Percentiles rank a stretch among this genome's conserved stretches.
Evolutionary conservation across 306 rosid genomes (phyloP).

Genomic region (Hylodesmum podocarpum): DNA sequence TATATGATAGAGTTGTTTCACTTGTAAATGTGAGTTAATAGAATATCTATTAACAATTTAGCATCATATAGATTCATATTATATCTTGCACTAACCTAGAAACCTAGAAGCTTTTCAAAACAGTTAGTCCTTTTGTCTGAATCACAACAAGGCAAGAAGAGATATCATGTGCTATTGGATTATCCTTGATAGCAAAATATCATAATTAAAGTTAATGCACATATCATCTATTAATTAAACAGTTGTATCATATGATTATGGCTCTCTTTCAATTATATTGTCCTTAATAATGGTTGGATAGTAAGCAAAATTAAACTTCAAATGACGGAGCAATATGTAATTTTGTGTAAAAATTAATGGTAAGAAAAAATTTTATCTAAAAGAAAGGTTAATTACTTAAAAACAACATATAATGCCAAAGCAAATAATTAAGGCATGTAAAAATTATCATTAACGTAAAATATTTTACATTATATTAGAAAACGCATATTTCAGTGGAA

Average conservation of each 20-base stretch:
- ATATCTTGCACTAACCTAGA: background rate
- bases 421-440: background rate
- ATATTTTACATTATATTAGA: background rate
- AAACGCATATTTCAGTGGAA: background rate
- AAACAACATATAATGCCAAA: background rate
- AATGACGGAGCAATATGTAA: background rate
- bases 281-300: constrained; percentile 15
- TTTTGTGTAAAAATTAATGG: background rate
- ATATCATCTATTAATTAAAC: background rate
- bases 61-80: background rate
- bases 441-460: background rate
- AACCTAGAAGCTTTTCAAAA: background rate
- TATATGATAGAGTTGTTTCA: constrained; percentile 2
- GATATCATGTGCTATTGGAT: constrained; percentile 24
- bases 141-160: constrained; percentile 31
- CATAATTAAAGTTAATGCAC: constrained; percentile 1
- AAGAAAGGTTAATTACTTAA: background rate
- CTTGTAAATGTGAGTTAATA: background rate
- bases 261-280: constrained; percentile 15
- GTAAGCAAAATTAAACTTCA: background rate
- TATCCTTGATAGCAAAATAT: constrained; percentile 20
- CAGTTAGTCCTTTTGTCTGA: constrained; percentile 18
- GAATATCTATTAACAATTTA: background rate
- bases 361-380: background rate
- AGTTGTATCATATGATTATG: background rate